Base-by-base conservation (phyloP, 139 green algal genomes). In the Zygnema circumcarinatum region DNA sequence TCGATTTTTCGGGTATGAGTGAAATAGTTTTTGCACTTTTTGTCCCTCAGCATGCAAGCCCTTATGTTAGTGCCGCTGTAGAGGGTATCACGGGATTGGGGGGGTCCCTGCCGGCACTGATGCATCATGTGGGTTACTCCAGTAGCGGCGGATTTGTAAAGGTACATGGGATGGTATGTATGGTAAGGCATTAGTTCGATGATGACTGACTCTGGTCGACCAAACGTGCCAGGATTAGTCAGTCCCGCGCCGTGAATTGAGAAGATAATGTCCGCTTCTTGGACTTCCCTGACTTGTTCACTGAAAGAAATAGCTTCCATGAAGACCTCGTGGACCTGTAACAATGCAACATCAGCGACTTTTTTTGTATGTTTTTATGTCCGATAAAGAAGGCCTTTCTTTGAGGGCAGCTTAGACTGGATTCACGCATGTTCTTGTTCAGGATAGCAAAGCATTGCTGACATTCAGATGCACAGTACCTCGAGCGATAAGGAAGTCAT, bases 181-280 rank as follows among this genome's bases (percentile, higher is more conserved):
- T 80, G 53, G 80, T 86, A 86, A 3, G 80, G 80, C 80, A 67
- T 38, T n/a, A 86, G 52, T 69, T 86, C 80, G 2, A 86, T 16
- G 25, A 86, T 29, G 1, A 81, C 80, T 1, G 53, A 80, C 29
- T 25, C 32, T 38, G n/a, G 20, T 38, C 80, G 80, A 1, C 62
- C 80, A 32, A 86, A 81, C 29, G 67, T 33, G 0, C 36, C n/a
- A n/a, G 80, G 40, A 69, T 86, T 86, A 22, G 38, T 40, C n/a
- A 86, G 54, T 1, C 38, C 80, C 2, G 80, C 80, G 54, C 80
- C 80, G 56, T 86, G 80, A 22, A 80, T 38, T 3, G 80, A 33
- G 40, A 86, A 29, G 29, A 86, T 83, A 40, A 86, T 86, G 52
- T 86, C 80, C n/a, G 80, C 52, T 38, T 35, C 21, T 25, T 83